Evolutionary conservation across 2,329 filamentous ascomycete species (phyloP), one percentile per base, ranked within the genome.

Genomic region (Exophiala alcalophila): DNA sequence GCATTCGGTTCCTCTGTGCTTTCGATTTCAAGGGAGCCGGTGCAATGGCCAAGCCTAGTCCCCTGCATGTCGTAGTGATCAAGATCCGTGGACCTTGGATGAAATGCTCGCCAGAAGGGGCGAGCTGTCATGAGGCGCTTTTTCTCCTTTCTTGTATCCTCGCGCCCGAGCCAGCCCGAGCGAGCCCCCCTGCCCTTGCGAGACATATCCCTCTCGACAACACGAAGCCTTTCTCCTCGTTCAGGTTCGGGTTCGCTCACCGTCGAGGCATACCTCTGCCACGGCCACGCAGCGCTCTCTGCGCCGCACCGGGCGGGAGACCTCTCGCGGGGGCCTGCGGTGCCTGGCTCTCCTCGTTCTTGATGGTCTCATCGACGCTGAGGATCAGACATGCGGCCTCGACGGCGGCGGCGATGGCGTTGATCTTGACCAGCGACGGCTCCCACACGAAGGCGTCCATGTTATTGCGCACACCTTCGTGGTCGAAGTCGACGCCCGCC

Each of bases 391-490:
- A 98, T 57, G 85, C 86, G 15, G 92, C 92, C 71, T 98, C 92
- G 21, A 90, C 90, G 37, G 92, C 92, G 14, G 92, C 91, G 72
- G 95, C 89, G 54, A 98, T 84, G 56, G 92, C 92, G 67, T 98
- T 98, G 66, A 94, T 77, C 81, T 98, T 98, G 63, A 98, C 86
- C 53, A 97, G 73, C 33, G 86, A 85, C 4, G 92, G 92, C 71
- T 98, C 92, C 92, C 92, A 98, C 28, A 98, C 92, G 65, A 97
- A 98, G 43, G 79, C 83, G 64, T 87, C 84, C 77, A 97, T 84
- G 76, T 97, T 97, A 71, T 98, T 86, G 45, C 87, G 76, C 52
- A 96, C 86, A 50, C 90, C 90, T 70, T 98, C 92, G 59, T 89
- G 81, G 55, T 82, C 74, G 63, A 98, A 97, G 71, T 98, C 92